A percentile compares a stretch with the other conserved stretches of the same genome.
These are phyloP conservation scores for Apiospora saccharicola DNA, from an alignment of 2,329 filamentous ascomycete species.

Conservation along the genomic window DNA sequence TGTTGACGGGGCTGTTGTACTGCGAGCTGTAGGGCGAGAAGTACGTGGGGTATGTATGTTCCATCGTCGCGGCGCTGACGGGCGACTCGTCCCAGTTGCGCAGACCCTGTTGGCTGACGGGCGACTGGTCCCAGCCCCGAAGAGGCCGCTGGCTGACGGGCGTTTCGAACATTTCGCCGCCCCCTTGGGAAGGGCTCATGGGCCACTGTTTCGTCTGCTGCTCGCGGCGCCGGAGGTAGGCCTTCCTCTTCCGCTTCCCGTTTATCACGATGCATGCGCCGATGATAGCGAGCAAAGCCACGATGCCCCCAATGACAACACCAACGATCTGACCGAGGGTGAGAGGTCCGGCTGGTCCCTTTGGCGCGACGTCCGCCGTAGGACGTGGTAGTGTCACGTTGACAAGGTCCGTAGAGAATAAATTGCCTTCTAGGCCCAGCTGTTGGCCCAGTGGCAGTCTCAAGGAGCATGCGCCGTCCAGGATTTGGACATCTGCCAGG, in stretches of 20 bases:
- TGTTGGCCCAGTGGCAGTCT: too few relatives aligned
- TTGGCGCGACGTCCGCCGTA: constrained; percentile 47
- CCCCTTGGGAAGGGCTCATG: constrained; percentile 35
- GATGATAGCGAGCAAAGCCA: constrained; percentile 53
- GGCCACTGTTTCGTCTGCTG: constrained; percentile 54
- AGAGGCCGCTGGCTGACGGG: constrained; percentile 62
- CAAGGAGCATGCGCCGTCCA: too few relatives aligned
- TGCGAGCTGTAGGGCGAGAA: constrained; percentile 68
- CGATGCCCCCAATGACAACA: constrained; percentile 60
- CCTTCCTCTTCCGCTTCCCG: constrained; percentile 62
- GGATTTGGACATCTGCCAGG: too few relatives aligned
- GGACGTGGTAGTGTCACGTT: constrained; percentile 59
- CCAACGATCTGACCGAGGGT: constrained; percentile 64
- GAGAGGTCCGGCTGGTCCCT: constrained; percentile 55
- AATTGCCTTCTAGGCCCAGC: constrained; percentile 47
- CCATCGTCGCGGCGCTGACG: constrained; percentile 51
- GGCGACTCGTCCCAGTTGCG: constrained; percentile 63
- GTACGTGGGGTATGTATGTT: constrained; percentile 52
- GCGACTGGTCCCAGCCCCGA: constrained; percentile 62
- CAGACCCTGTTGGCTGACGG: constrained; percentile 58
- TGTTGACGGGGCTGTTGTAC: constrained; percentile 64
- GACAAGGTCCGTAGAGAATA: constrained; percentile 58
- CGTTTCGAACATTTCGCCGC: constrained; percentile 57
- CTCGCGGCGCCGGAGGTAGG: constrained; percentile 57
- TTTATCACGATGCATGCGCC: constrained; percentile 64